A percentile compares a stretch with the other conserved stretches of the same genome.
These are phyloP conservation scores for Penicillium corylophilum DNA, from an alignment of 2,329 filamentous ascomycete genomes.

Conservation along the genomic window DNA sequence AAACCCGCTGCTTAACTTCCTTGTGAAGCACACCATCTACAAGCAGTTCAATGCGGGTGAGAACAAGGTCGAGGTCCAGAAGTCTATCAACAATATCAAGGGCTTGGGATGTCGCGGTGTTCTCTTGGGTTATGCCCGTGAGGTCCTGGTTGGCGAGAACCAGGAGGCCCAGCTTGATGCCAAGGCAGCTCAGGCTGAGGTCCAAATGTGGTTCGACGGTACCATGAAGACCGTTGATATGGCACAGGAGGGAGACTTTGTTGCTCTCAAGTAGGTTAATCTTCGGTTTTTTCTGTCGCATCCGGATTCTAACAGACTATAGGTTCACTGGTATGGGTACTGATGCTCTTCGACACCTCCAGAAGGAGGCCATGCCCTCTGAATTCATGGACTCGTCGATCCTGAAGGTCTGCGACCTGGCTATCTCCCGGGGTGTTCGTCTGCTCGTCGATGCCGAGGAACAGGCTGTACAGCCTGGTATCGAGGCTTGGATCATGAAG, in stretches of 20 bases:
- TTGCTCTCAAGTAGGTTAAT: constrained; percentile 51
- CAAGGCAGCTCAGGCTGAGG: constrained; percentile 34
- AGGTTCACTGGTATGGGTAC: constrained; percentile 52
- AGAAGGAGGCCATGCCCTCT: constrained; percentile 41
- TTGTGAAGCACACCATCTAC: constrained; percentile 52
- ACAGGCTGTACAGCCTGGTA: constrained; percentile 51
- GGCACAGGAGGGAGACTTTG: constrained; percentile 52
- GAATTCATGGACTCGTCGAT: constrained; percentile 44
- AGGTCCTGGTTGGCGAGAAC: constrained; percentile 52
- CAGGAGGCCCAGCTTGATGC: constrained; percentile 30
- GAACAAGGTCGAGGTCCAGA: constrained; percentile 49
- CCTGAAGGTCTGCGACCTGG: constrained; percentile 44
- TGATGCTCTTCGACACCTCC: constrained; percentile 43
- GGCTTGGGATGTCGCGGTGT: constrained; percentile 53
- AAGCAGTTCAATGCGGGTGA: constrained; percentile 59
- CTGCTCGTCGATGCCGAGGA: constrained; percentile 57
- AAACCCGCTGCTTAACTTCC: constrained; percentile 47
- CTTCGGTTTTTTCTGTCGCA: neutral
- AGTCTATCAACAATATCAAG: constrained; percentile 48
- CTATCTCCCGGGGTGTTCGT: constrained; percentile 44
- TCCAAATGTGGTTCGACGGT: constrained; percentile 51
- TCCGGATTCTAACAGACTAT: constrained; percentile 1
- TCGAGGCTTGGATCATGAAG: constrained; percentile 54
- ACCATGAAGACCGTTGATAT: constrained; percentile 55
- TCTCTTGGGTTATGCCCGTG: constrained; percentile 55